Evolutionary conservation across 371 early-diverging fungal species (phyloP).

Genomic region (Dichotomocladium elegans): DNA sequence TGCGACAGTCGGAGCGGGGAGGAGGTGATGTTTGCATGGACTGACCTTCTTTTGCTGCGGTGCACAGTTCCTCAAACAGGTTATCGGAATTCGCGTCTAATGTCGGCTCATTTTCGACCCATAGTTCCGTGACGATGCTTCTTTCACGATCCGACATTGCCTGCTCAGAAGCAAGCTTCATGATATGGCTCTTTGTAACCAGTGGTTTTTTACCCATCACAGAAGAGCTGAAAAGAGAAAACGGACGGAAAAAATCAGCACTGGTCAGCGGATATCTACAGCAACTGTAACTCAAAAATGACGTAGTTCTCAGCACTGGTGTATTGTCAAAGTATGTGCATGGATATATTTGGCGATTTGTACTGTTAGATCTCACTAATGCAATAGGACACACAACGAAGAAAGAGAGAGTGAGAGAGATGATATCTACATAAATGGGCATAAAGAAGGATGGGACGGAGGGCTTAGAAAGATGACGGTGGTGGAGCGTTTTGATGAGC

Average conservation of each 20-base stretch:
- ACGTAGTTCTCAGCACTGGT: neutral
- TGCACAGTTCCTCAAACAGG: slow-evolving; percentile 34
- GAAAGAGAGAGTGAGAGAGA: neutral
- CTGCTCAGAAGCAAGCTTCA: slow-evolving; percentile 14
- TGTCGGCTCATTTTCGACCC: slow-evolving; percentile 11
- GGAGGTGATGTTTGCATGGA: too few species aligned
- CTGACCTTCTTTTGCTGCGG: slow-evolving; percentile 28
- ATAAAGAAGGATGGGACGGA: neutral
- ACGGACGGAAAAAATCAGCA: too few species aligned
- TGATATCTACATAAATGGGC: too few species aligned
- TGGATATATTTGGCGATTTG: neutral
- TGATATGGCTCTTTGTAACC: slow-evolving; percentile 13
- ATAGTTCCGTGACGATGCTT: neutral
- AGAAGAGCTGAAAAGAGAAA: neutral
- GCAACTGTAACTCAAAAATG: too few species aligned
- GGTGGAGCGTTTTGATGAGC: neutral
- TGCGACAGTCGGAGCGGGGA: too few species aligned
- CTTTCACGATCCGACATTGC: neutral
- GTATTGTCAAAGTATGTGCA: neutral
- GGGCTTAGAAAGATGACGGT: neutral
- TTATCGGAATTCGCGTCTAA: slow-evolving; percentile 8
- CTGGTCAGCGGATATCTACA: too few species aligned
- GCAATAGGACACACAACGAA: neutral
- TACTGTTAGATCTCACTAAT: neutral
- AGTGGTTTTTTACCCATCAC: slow-evolving; percentile 1